Percentiles rank a stretch among this genome's conserved stretches.
Evolutionary conservation across 1,284 basidiomycete species (phyloP).

Genomic region (Trichosporon sp.): DNA sequence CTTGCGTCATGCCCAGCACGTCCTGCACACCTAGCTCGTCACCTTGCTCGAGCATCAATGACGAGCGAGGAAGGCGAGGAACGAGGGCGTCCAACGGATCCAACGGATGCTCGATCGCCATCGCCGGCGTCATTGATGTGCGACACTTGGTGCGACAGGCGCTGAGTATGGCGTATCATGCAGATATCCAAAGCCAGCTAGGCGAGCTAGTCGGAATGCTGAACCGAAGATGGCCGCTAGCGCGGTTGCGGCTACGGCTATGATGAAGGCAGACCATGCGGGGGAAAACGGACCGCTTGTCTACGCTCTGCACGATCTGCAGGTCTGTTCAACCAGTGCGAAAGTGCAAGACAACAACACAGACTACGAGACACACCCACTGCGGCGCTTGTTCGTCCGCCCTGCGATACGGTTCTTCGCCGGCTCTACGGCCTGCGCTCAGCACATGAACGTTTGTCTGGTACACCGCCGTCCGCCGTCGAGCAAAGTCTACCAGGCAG

Average conservation of each 20-base stretch:
- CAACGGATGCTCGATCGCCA: background rate
- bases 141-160: conserved; percentile 8
- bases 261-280: background rate
- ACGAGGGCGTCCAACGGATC: background rate
- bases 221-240: background rate
- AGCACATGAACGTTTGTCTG: background rate
- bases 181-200: background rate
- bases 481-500: too few species aligned
- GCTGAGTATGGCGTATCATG: background rate
- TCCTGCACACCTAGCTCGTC: background rate
- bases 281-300: background rate
- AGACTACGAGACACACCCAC: background rate
- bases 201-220: background rate
- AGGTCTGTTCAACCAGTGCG: background rate
- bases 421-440: background rate
- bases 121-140: conserved; percentile 7
- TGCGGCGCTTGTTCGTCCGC: background rate
- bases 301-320: background rate
- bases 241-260: background rate
- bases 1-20: conserved; percentile 1
- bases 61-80: background rate
- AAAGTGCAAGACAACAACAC: background rate
- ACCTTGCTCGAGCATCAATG: background rate
- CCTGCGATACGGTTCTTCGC: background rate
- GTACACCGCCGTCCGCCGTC: too few species aligned